Evolutionary conservation across 176 grass and related monocot genomes (phyloP).

Genomic region (Alloteropsis semialata): DNA sequence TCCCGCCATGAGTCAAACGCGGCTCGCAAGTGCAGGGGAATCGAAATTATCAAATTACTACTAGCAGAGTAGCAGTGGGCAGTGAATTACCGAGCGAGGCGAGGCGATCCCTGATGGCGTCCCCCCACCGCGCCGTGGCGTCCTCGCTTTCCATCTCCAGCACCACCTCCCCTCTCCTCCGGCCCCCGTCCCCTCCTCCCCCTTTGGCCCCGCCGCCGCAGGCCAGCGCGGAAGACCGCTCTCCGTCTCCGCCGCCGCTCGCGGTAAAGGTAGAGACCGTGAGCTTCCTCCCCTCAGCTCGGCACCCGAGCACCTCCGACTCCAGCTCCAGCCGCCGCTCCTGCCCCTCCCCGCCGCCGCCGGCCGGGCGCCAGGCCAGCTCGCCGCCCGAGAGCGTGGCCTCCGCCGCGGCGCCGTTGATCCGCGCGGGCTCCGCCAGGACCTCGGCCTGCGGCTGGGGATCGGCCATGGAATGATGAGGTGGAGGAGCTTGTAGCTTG

Average conservation of each 20-base stretch:
- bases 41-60: constrained; percentile 3
- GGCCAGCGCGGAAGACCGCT: background rate
- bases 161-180: constrained; percentile 47
- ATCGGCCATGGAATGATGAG: constrained; percentile 32
- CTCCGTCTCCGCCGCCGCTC: background rate
- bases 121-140: constrained; percentile 51
- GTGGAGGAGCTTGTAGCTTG: background rate
- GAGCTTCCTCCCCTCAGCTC: constrained; percentile 41
- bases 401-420: constrained; percentile 40
- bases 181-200: constrained; percentile 21
- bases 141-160: constrained; percentile 65
- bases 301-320: constrained; percentile 59
- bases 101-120: constrained; percentile 54
- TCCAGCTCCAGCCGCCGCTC: constrained; percentile 51
- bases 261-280: constrained; percentile 44
- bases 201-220: constrained; percentile 10
- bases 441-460: background rate
- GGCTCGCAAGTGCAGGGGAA: background rate
- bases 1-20: constrained; percentile 4
- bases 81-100: constrained; percentile 53
- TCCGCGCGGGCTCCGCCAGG: constrained; percentile 28
- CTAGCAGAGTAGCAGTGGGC: constrained; percentile 14
- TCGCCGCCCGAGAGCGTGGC: constrained; percentile 55
- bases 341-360: constrained; percentile 1
- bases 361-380: constrained; percentile 54